Percentiles rank a stretch among this genome's conserved stretches.
phyloP scores from a whole-genome alignment of 176 grass and related monocot species.

The Oryza meridionalis region DNA sequence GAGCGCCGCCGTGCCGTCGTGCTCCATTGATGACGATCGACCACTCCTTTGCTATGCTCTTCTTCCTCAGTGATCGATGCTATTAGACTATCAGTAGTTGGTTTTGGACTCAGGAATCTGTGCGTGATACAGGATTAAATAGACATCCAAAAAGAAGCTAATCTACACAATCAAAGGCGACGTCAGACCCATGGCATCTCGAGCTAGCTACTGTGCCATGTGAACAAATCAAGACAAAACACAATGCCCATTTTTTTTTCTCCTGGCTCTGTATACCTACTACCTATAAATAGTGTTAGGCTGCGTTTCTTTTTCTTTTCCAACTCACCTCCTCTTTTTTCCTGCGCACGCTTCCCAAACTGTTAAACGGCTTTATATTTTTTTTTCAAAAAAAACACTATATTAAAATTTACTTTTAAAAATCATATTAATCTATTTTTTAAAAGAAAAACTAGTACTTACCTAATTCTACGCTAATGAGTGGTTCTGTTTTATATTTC shows the following conservation, averaged over 20 bases:
- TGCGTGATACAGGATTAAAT: background rate
- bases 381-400: no score
- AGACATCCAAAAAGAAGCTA: background rate
- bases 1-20: conserved; percentile 25
- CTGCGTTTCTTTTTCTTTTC: no score
- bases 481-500: no score
- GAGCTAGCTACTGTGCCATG: background rate
- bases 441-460: no score
- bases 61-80: background rate
- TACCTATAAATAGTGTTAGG: no score
- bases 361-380: no score
- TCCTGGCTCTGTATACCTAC: no score
- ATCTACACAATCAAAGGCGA: background rate
- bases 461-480: no score
- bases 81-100: background rate
- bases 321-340: no score
- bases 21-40: background rate
- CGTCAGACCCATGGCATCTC: background rate
- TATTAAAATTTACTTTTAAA: no score
- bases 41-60: background rate
- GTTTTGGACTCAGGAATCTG: background rate
- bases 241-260: background rate
- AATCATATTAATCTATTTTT: no score
- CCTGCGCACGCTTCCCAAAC: no score
- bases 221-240: background rate